Conservation (phyloP, 225 moss, liverwort and hornwort genomes). For the Antitrichia curtipendula region DNA sequence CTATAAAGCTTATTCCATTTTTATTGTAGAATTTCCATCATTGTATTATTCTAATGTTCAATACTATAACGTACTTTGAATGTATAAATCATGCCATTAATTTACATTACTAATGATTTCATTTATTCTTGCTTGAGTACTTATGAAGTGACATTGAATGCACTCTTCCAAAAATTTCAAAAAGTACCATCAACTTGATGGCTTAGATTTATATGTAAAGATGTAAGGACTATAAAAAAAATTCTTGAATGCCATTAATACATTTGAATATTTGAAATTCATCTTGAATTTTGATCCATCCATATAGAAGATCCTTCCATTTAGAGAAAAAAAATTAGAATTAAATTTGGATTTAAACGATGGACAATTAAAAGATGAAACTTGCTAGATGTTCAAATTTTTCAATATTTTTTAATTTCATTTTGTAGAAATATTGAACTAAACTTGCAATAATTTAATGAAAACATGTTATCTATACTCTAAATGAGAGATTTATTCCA, state of each 20-base stretch:
- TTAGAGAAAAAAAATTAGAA: neutral
- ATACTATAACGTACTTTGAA: too few species aligned
- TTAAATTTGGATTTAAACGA: neutral
- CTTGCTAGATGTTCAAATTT: neutral
- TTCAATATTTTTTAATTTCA: neutral
- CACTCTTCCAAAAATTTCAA: too few species aligned
- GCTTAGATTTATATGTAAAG: neutral
- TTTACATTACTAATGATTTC: too few species aligned
- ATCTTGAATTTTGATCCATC: neutral
- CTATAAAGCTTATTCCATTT: neutral
- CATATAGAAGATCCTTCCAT: neutral
- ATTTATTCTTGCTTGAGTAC: too few species aligned
- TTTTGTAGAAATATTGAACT: neutral
- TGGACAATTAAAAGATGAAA: neutral
- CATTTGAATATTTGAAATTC: neutral
- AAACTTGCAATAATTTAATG: neutral
- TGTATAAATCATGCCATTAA: neutral
- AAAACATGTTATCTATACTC: neutral
- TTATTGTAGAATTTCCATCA: neutral
- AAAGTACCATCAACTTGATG: neutral
- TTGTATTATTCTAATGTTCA: neutral
- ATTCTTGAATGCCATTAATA: neutral
- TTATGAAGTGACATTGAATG: neutral
- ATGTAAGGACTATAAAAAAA: accelerated
- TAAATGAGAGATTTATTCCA: neutral